Base-by-base conservation (phyloP, 192 early-diverging fungal genomes). In the Coemansia pectinata region DNA sequence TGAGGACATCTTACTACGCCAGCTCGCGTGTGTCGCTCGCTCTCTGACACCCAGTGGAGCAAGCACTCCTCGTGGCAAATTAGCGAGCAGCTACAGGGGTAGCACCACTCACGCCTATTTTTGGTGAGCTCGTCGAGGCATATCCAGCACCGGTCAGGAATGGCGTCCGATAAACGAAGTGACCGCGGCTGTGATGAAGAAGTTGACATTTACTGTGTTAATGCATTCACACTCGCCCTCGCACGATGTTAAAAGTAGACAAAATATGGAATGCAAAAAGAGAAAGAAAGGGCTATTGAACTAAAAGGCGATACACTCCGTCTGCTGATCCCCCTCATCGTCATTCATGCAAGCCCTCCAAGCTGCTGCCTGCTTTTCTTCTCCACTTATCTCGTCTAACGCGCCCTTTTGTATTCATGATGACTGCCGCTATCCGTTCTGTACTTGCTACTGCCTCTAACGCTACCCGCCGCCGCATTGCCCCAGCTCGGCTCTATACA, bases 61-160 rank as follows among this genome's bases (percentile, higher is more conserved):
- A 93, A 77, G 69, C 91, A 93, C 72, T 89, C 87, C 66, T 93
- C 90, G 65, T 93, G 91, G 64, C 88, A 88, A n/a, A 91, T 86
- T 21, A 93, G 79, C 44, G 91, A 90, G 59, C 91, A 93, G 57
- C 79, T 86, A 44, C 91, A 93, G 7, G 91, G 90, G 40, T 85
- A 86, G 44, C 89, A 80, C 90, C 91, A 93, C 40, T 85, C 82
- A 39, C 86, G 85, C 7, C 70, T 81, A 45, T 85, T 88, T 39
- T 86, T 86, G 39, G 71, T 67, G 3, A 90, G 86, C 29, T 88
- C 90, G n/a, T 90, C 90, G 67, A 89, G 89, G 44, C 91, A 93
- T 74, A 93, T 93, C 86, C 91, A 93, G 63, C 91, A 93, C n/a
- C 76, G 72, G 21, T 83, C 80, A 7, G 53, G 58, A 5, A 41